Evolutionary conservation across 2,329 filamentous ascomycete species (phyloP).

Genomic region (Coccinonectria pachysandricola): DNA sequence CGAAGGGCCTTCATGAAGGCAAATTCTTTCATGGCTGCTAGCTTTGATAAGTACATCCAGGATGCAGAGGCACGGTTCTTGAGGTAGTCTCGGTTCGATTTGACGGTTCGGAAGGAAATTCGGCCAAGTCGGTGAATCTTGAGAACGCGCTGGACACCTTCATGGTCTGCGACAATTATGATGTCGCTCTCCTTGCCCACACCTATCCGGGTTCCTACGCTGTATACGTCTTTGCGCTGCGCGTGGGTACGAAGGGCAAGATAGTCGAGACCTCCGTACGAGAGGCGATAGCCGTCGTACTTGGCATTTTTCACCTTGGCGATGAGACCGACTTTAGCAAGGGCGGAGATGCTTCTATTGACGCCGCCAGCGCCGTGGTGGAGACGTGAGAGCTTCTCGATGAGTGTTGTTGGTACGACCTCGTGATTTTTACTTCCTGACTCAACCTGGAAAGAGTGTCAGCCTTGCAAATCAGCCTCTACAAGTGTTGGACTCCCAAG

Average conservation of each 20-base stretch:
- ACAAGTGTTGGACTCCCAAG: too few relatives aligned
- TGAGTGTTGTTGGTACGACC: constrained; percentile 82
- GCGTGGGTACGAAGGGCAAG: constrained; percentile 88
- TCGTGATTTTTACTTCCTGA: constrained; percentile 94
- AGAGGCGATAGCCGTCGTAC: constrained; percentile 94
- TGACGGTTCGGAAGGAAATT: constrained; percentile 94
- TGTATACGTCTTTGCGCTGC: constrained; percentile 71
- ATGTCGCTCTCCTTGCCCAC: constrained; percentile 98
- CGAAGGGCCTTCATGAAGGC: constrained; percentile 84
- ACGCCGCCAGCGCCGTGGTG: constrained; percentile 70
- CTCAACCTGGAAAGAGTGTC: constrained; percentile 68
- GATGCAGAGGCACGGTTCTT: constrained; percentile 68
- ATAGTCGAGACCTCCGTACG: constrained; percentile 95
- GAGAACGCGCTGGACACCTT: constrained; percentile 68
- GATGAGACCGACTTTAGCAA: constrained; percentile 88
- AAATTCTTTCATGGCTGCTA: constrained; percentile 89
- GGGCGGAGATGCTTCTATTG: constrained; percentile 75
- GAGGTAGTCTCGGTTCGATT: constrained; percentile 91
- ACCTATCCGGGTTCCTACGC: constrained; percentile 86
- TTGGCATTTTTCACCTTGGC: constrained; percentile 89
- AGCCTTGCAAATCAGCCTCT: too few relatives aligned
- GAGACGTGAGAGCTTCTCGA: constrained; percentile 72
- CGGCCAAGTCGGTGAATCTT: constrained; percentile 94
- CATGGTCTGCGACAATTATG: constrained; percentile 76
- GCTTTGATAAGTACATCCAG: constrained; percentile 96